Evolutionary conservation across 2,329 filamentous ascomycete species (phyloP), one percentile per base, ranked within the genome.

Genomic region (Colletotrichum musicola): DNA sequence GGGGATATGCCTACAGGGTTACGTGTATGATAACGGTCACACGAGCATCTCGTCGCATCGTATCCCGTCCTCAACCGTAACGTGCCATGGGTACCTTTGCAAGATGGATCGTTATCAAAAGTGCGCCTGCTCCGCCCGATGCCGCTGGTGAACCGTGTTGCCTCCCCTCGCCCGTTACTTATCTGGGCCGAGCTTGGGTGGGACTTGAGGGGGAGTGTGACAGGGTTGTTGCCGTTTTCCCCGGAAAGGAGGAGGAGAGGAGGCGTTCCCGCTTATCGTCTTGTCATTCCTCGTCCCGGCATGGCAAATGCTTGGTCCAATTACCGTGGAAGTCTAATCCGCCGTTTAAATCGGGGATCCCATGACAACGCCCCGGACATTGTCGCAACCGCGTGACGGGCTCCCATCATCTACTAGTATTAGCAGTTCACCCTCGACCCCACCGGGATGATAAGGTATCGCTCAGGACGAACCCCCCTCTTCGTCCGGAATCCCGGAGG

Each of bases 241-340:
- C 65, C 65, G 42, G 62, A 35, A 60, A 59, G 54, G 47, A 47
- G 61, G 61, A 54, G 42, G 6, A 22, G 18, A 3, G 25, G 25
- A 42, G 38, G 35, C 44, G 22, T 46, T 49, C 62, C 65, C 65
- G 65, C 65, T 65, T 68, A 68, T 68, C 66, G 62, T 56, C 65
- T 50, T 51, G 66, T 50, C 50, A 61, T 27, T 35, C 61, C 66
- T 68, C 40, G 66, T 68, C 66, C 66, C 66, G 66, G 50, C 66
- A 53, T 30, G 66, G 66, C 66, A n/a, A 65, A 65, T 46, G 66
- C 66, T 68, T 68, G 35, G n/a, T 46, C 42, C 42, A 51, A 46
- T 61, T 35, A 57, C 40, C 47, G 30, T 54, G 22, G 54, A 55
- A 64, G 40, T 27, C 61, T 46, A 65, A 55, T 27, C 22, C 22